Percentiles rank a stretch among this genome's conserved stretches.
These are phyloP conservation scores for Euryodendron excelsum DNA, from an alignment of 148 eudicot species.

Conservation along the genomic window DNA sequence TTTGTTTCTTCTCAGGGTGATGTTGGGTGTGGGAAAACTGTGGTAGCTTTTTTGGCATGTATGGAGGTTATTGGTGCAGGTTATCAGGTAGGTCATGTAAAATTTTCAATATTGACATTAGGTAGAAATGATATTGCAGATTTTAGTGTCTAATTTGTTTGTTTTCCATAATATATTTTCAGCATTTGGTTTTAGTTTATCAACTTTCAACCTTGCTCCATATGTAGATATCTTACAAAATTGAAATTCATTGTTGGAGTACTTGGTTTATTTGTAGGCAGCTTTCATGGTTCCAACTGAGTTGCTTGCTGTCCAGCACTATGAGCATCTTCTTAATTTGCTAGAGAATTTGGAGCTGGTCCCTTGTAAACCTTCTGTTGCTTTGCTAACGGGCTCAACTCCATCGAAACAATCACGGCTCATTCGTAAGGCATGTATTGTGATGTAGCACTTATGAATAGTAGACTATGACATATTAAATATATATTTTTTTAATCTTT, in stretches of 20 bases:
- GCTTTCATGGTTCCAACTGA: conserved; percentile 99
- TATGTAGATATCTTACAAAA: not conserved
- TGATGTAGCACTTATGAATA: not conserved
- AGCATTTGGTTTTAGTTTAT: conserved; percentile 2
- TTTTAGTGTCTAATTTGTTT: not conserved
- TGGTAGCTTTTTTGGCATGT: conserved; percentile 93
- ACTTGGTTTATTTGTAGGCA: conserved; percentile 48
- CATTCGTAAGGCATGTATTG: conserved; percentile 62
- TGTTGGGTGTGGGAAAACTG: conserved; percentile 98
- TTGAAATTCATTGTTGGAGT: conserved; percentile 5
- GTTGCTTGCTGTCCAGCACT: conserved; percentile 91
- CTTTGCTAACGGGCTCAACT: conserved; percentile 89
- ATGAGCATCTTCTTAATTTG: conserved; percentile 58
- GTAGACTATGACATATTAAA: not conserved
- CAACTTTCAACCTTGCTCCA: not conserved
- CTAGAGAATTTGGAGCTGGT: conserved; percentile 50
- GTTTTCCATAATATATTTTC: not conserved
- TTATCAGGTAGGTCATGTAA: conserved; percentile 59
- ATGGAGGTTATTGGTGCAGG: conserved; percentile 92
- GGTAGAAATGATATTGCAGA: not conserved
- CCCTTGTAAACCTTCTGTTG: conserved; percentile 56
- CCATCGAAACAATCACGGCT: conserved; percentile 69
- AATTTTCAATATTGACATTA: conserved; percentile 1
- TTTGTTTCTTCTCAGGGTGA: conserved; percentile 66
- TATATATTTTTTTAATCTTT: conserved; percentile 20